Evolutionary conservation across 2,329 filamentous ascomycete species (phyloP), one percentile per base, ranked within the genome.

Genomic region (Dothideomycetidae sp.): DNA sequence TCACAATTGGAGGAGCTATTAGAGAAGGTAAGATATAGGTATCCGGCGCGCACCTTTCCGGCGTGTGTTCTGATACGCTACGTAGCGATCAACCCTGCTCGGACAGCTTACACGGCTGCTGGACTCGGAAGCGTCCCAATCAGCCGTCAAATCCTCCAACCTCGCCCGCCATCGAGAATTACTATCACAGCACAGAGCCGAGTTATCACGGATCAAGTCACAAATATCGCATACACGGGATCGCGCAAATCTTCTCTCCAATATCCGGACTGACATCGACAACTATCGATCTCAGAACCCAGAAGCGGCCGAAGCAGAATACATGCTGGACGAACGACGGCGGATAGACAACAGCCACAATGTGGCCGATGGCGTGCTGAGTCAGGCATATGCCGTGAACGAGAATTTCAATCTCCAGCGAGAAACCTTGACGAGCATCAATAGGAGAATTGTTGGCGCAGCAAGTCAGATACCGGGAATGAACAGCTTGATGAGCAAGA

Each of bases 101-200:
- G 63, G 69, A 42, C 84, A 94, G 60, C 79, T 98, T 40, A 67
- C 77, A 48, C 82, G 88, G 41, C 77, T 94, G 37, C 81, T 96
- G 49, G 88, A 96, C 64, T 93, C 86, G 40, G 88, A 96, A 68
- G 75, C 85, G 14, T 84, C 81, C 35, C 78, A 85, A 31, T 96
- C 88, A 26, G 85, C 86, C 39, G 72, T 93, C n/a, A 96, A 96
- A 62, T 86, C 93, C 53, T 93, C 88, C 64, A 94, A 96, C 57
- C 76, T 98, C 26, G 71, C 82, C 42, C 79, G 93, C 18, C 83
- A 96, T 50, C 81, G 83, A 47, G 86, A 93, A 63, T 80, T 94
- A 56, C 77, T 96, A 11, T 66, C 75, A 26, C 81, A 93, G 55
- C 88, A 98, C 64, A 76, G 78, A 44, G 78, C 78, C 46, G 88